Base-by-base conservation (phyloP, 2,329 filamentous ascomycete genomes). In the Albophoma yamanashiensis region DNA sequence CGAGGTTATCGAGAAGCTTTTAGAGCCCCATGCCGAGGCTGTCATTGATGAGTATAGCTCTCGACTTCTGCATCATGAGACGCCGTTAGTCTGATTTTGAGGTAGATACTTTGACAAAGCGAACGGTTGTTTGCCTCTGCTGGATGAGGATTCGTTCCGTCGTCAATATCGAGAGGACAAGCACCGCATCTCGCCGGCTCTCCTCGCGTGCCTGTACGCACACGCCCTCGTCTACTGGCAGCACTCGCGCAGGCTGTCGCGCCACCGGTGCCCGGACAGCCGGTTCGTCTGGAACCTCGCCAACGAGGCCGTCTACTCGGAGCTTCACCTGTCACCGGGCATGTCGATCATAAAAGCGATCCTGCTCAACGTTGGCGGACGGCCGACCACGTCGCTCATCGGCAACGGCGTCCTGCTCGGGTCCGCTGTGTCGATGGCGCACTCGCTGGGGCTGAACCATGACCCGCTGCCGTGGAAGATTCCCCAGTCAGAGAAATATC, bases 261-360 rank as follows among this genome's bases (percentile, higher is more conserved):
- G 70, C 6, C 76, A 81, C 60, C 76, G 78, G 5, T 75, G 79
- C 56, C 83, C 84, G 0, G 83, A 87, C 65, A 75, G 77, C 47
- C 78, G 82, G 53, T 87, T 84, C 67, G 79, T 83, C 11, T 85
- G 85, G 77, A 87, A 87, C 61, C 76, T 85, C 61, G 83, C 83
- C 8, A 82, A 79, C 25, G 82, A 82, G 58, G 82, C 83, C 1
- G 73, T 85, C 3, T 83, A 85, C 63, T 82, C 79, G 0, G 83
- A 87, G 61, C 78, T 86, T 8, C 79, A 83, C 57, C 76, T 82
- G 1, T 81, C 80, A 0, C 84, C 83, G 0, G 81, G 83, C 1
- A 73, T 86, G 52, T 82, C 83, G 1, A 83, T 82, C 0, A 77
- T 87, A 31, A 76, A 80, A 27, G 79, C 83, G 2, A 78, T 82